Conservation (phyloP, 257 asterid species). For the Plectranthus barbatus region DNA sequence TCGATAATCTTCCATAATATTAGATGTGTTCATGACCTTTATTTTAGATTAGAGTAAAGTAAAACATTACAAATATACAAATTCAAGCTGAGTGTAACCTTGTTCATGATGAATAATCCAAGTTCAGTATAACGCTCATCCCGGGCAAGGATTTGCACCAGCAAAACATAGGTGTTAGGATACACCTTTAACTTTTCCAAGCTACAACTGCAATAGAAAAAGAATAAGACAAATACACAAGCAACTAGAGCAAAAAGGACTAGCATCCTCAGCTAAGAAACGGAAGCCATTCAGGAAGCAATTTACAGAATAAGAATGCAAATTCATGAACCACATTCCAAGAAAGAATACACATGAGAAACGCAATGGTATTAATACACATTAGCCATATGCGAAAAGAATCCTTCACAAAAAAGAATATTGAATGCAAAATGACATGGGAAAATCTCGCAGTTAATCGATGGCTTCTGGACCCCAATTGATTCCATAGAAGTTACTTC, state of each 20-base stretch:
- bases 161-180: slow-evolving; percentile 58
- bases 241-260: neutral
- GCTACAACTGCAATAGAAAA: slow-evolving; percentile 52
- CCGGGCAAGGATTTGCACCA: slow-evolving; percentile 76
- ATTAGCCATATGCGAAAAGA: neutral
- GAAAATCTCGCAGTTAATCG: neutral
- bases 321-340: neutral
- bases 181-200: slow-evolving; percentile 64
- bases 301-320: neutral
- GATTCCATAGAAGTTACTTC: neutral
- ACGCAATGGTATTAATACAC: neutral
- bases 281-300: neutral
- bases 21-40: slow-evolving; percentile 10
- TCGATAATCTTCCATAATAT: slow-evolving; percentile 64
- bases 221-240: neutral
- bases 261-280: slow-evolving; percentile 3
- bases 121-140: slow-evolving; percentile 72
- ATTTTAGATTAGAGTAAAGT: slow-evolving; percentile 5
- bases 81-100: slow-evolving; percentile 37
- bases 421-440: neutral
- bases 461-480: neutral
- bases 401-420: neutral
- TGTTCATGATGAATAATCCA: slow-evolving; percentile 62
- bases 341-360: neutral
- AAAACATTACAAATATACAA: neutral